phyloP scores from a whole-genome alignment of 2,329 filamentous ascomycete genomes.

The Pyricularia pennisetigena region DNA sequence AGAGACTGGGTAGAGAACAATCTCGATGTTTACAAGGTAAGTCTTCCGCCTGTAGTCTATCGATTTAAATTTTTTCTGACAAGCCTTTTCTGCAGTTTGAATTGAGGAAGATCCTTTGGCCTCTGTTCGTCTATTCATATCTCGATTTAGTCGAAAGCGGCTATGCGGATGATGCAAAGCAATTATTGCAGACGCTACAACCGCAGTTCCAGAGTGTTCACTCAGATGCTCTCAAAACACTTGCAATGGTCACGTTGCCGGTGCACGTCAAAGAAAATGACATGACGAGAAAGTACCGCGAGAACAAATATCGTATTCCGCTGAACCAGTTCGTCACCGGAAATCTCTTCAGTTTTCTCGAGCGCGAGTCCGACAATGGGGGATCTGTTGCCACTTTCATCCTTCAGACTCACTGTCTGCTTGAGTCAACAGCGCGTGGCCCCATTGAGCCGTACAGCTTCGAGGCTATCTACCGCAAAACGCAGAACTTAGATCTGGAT shows the following conservation, averaged over 20 bases:
- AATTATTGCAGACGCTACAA: conserved; percentile 62
- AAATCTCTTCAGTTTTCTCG: conserved; percentile 78
- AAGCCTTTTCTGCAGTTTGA: conserved; percentile 52
- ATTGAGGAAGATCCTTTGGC: conserved; percentile 81
- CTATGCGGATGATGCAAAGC: conserved; percentile 61
- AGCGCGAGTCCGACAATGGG: conserved; percentile 74
- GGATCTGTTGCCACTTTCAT: conserved; percentile 70
- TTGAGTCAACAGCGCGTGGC: conserved; percentile 49
- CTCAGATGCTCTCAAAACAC: conserved; percentile 64
- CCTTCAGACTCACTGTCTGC: conserved; percentile 49
- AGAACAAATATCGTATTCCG: conserved; percentile 82
- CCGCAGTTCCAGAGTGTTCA: conserved; percentile 66
- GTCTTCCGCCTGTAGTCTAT: conserved; percentile 7
- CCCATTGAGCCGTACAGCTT: conserved; percentile 56
- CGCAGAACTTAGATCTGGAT: conserved; percentile 52
- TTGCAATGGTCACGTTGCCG: conserved; percentile 66
- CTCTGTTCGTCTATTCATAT: conserved; percentile 87
- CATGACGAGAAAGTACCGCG: conserved; percentile 70
- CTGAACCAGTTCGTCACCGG: conserved; percentile 79
- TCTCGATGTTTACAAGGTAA: conserved; percentile 85
- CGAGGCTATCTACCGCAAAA: conserved; percentile 46
- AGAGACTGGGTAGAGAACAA: conserved; percentile 84
- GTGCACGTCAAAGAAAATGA: conserved; percentile 70
- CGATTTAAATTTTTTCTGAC: conserved; percentile 9
- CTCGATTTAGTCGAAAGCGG: conserved; percentile 67